Evolutionary conservation across 1,139 yeast species (phyloP).

Genomic region (Saccharomyces hybrid): DNA sequence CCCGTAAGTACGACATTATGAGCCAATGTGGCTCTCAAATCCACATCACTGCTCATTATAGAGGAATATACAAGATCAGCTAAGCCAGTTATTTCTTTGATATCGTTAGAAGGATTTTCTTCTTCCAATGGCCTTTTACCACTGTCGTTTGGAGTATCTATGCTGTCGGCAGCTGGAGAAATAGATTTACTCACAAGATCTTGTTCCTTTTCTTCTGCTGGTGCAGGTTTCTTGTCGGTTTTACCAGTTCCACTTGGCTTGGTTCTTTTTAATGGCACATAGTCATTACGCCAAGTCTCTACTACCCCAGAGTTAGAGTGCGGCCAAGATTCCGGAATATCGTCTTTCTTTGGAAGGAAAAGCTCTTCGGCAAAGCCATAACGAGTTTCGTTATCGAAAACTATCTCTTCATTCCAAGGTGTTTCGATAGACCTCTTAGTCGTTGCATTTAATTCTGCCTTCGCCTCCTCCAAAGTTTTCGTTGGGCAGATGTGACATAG

Average conservation of each 20-base stretch:
- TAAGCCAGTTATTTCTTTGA: slow-evolving; percentile 42
- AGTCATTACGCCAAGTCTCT: slow-evolving; percentile 43
- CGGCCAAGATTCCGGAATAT: slow-evolving; percentile 37
- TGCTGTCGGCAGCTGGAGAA: slow-evolving; percentile 5
- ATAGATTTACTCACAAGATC: slow-evolving; percentile 10
- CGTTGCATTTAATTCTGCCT: slow-evolving; percentile 18
- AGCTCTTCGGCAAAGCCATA: slow-evolving; percentile 65
- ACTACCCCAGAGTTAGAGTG: slow-evolving; percentile 27
- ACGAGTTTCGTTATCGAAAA: slow-evolving; percentile 51
- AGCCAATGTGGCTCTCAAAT: slow-evolving; percentile 81
- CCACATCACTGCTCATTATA: slow-evolving; percentile 72
- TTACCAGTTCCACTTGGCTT: slow-evolving; percentile 22
- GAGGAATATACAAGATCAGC: slow-evolving; percentile 65
- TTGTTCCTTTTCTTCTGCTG: slow-evolving; percentile 24
- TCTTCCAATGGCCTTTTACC: slow-evolving; percentile 29
- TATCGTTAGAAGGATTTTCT: slow-evolving; percentile 1
- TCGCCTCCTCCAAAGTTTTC: slow-evolving; percentile 16
- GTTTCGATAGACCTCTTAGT: slow-evolving; percentile 60
- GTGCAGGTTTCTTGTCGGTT: slow-evolving; percentile 24
- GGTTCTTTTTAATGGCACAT: slow-evolving; percentile 62
- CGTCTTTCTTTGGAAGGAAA: slow-evolving; percentile 47
- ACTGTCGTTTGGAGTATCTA: slow-evolving; percentile 24
- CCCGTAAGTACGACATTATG: slow-evolving; percentile 92
- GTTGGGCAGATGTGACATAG: slow-evolving; percentile 39
- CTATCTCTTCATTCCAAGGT: slow-evolving; percentile 58